These are phyloP conservation scores for Barnettozyma sucrosica DNA, from an alignment of 805 yeast species.

Conservation along the genomic window DNA sequence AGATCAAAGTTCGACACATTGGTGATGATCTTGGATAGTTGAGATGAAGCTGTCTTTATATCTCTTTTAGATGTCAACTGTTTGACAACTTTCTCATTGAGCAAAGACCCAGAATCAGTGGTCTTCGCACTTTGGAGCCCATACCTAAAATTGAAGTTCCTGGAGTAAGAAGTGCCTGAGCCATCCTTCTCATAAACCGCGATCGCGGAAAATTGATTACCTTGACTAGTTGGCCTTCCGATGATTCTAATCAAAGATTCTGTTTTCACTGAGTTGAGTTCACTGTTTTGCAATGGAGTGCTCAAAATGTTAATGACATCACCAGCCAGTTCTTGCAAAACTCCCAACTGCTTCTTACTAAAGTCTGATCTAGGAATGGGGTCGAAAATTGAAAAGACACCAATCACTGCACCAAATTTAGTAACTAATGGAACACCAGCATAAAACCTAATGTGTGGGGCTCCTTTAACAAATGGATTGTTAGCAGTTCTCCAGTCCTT, in stretches of 20 bases:
- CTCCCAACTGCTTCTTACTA: slow-evolving; percentile 29
- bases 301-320: slow-evolving; percentile 40
- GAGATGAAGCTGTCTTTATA: slow-evolving; percentile 38
- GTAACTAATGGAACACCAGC: slow-evolving; percentile 56
- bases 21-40: slow-evolving; percentile 34
- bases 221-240: slow-evolving; percentile 54
- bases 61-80: slow-evolving; percentile 33
- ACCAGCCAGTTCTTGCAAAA: slow-evolving; percentile 33
- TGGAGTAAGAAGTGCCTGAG: slow-evolving; percentile 55
- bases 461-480: slow-evolving; percentile 59
- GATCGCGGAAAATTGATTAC: slow-evolving; percentile 24
- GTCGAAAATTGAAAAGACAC: slow-evolving; percentile 57
- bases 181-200: slow-evolving; percentile 59
- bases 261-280: neutral
- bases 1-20: slow-evolving; percentile 34
- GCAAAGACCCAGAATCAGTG: slow-evolving; percentile 21
- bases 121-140: slow-evolving; percentile 25
- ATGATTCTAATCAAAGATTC: slow-evolving; percentile 26
- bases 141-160: slow-evolving; percentile 40
- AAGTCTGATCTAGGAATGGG: slow-evolving; percentile 34
- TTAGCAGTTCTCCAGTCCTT: slow-evolving; percentile 63
- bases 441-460: slow-evolving; percentile 56
- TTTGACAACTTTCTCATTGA: slow-evolving; percentile 33
- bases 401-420: slow-evolving; percentile 40
- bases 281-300: slow-evolving; percentile 24